These are phyloP conservation scores for Suillus placidus DNA, from an alignment of 768 basidiomycete genomes.

Conservation along the genomic window DNA sequence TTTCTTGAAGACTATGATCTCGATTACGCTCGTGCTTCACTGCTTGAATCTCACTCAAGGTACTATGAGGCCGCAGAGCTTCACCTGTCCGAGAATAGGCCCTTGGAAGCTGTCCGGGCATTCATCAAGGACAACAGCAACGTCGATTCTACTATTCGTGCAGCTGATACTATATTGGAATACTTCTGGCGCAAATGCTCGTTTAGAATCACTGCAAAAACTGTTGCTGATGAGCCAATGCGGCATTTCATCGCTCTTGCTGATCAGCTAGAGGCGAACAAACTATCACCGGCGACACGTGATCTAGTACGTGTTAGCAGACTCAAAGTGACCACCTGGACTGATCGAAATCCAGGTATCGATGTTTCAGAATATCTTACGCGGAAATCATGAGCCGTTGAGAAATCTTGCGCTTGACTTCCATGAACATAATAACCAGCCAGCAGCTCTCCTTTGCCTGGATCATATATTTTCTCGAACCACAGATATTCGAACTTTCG, in stretches of 20 bases:
- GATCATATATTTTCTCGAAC: constrained; percentile 42
- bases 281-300: constrained; percentile 9
- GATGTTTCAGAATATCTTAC: constrained; percentile 41
- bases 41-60: constrained; percentile 47
- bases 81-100: constrained; percentile 50
- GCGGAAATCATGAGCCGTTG: constrained; percentile 30
- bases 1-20: constrained; percentile 59
- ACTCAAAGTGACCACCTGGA: constrained; percentile 23
- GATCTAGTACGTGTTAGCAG: constrained; percentile 17
- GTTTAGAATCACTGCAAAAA: constrained; percentile 35
- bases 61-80: constrained; percentile 54
- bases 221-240: constrained; percentile 9
- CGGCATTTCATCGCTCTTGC: constrained; percentile 32
- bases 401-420: constrained; percentile 37
- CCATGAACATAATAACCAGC: constrained; percentile 21
- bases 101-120: constrained; percentile 48
- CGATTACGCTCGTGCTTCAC: constrained; percentile 46
- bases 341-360: constrained; percentile 19
- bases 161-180: constrained; percentile 42
- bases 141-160: constrained; percentile 34
- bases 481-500: constrained; percentile 28
- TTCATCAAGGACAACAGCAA: constrained; percentile 40
- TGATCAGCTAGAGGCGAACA: constrained; percentile 12
- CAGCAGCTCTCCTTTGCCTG: constrained; percentile 46
- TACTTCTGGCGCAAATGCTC: constrained; percentile 50